Conservation (phyloP, 2,329 filamentous ascomycete species). For the Aaosphaeria pasadenensis region DNA sequence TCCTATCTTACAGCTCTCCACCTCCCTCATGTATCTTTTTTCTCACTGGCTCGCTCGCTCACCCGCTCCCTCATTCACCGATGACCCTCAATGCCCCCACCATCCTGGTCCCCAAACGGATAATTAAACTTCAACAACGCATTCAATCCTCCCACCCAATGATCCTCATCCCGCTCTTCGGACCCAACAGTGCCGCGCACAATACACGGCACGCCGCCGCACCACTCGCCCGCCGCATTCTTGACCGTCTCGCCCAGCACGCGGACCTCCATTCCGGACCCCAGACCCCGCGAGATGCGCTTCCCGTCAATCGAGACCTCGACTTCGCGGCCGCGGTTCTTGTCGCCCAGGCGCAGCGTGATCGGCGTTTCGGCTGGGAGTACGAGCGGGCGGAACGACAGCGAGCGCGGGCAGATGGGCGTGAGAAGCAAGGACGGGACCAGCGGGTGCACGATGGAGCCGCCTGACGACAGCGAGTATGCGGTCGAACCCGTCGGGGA, state of each 20-base stretch:
- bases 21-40: no score
- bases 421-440: conserved; percentile 87
- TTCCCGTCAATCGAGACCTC: conserved; percentile 51
- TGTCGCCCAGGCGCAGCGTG: conserved; percentile 72
- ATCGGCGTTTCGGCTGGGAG: conserved; percentile 84
- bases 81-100: no score
- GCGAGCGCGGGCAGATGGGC: conserved; percentile 86
- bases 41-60: not conserved
- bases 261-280: conserved; percentile 65
- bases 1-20: no score
- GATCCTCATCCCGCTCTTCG: conserved; percentile 65
- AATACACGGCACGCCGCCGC: conserved; percentile 86
- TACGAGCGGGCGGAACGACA: conserved; percentile 89
- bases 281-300: conserved; percentile 41
- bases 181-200: conserved; percentile 57
- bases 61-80: no score
- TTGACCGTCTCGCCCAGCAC: conserved; percentile 80
- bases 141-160: conserved; percentile 95
- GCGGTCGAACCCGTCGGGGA: conserved; percentile 95
- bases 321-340: conserved; percentile 47
- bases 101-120: conserved; percentile 69
- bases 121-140: conserved; percentile 96
- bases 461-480: conserved; percentile 89
- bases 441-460: conserved; percentile 89
- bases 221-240: conserved; percentile 49